A percentile compares a stretch with the other conserved stretches of the same genome.
Conservation (phyloP, 352 stramenopile genomes). For the Globisporangium parvum region DNA sequence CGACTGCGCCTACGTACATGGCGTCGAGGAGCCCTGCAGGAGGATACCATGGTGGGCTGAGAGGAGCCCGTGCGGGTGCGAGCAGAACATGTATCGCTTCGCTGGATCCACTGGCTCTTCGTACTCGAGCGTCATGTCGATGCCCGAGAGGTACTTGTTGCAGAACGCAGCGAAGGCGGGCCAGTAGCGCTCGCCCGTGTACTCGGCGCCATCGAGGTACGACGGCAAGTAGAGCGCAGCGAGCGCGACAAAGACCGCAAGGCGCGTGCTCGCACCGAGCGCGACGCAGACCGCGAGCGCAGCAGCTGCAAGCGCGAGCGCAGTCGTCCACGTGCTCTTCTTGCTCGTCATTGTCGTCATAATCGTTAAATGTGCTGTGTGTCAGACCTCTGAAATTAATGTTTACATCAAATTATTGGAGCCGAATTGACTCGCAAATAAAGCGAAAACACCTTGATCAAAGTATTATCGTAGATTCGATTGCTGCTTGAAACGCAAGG, state of each 20-base stretch:
- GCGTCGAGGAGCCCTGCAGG: conserved; percentile 48
- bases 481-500: not conserved
- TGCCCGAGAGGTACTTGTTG: conserved; percentile 22
- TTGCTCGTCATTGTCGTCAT: conserved; percentile 3
- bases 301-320: conserved; percentile 24
- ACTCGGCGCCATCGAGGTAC: conserved; percentile 50
- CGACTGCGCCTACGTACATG: conserved; percentile 24
- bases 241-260: conserved; percentile 19
- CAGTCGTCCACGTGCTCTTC: conserved; percentile 21
- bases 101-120: conserved; percentile 49
- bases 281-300: conserved; percentile 25
- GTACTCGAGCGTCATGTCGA: conserved; percentile 61
- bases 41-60: conserved; percentile 67
- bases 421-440: not conserved
- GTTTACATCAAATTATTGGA: no score
- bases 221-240: conserved; percentile 45
- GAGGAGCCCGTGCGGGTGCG: conserved; percentile 68
- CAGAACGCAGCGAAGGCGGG: conserved; percentile 44
- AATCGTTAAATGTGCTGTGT: not conserved
- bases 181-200: conserved; percentile 52
- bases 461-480: not conserved
- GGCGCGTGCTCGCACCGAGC: conserved; percentile 12
- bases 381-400: not conserved
- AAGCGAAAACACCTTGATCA: not conserved
- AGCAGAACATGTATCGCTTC: conserved; percentile 77